Evolutionary conservation across 257 asterid species (phyloP).

Genomic region (Ilex aquifolium): DNA sequence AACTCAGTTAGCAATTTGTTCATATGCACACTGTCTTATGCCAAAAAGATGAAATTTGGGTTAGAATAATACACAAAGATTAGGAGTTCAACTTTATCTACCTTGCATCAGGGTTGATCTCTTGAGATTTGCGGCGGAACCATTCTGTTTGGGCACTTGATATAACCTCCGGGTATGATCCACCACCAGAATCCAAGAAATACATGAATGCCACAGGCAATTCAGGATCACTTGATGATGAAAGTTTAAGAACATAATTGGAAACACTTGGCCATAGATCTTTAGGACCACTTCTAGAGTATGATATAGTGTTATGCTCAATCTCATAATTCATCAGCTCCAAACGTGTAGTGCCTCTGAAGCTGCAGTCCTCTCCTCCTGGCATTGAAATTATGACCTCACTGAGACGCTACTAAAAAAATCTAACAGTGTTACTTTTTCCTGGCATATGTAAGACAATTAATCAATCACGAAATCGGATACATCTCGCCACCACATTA

Average conservation of each 20-base stretch:
- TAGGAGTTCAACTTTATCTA: conserved; percentile 12
- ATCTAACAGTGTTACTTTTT: too few relatives aligned
- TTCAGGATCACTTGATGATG: conserved; percentile 33
- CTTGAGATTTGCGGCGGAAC: conserved; percentile 49
- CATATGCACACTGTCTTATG: too few relatives aligned
- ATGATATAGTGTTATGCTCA: conserved; percentile 34
- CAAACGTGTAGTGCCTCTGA: conserved; percentile 71
- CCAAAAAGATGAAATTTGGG: too few relatives aligned
- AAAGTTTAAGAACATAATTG: conserved; percentile 55
- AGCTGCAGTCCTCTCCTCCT: conserved; percentile 51
- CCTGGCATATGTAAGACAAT: too few relatives aligned
- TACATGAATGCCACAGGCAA: conserved; percentile 53
- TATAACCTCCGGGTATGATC: conserved; percentile 79
- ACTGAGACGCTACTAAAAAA: neutral
- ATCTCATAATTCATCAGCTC: conserved; percentile 53
- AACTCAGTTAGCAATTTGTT: too few relatives aligned
- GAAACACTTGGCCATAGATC: conserved; percentile 82
- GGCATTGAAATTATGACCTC: conserved; percentile 8
- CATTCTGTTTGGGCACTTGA: conserved; percentile 73
- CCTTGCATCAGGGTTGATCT: conserved; percentile 69
- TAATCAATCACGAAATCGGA: too few relatives aligned
- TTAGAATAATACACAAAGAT: neutral
- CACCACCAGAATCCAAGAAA: conserved; percentile 93
- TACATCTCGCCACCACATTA: too few relatives aligned
- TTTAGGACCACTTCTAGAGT: conserved; percentile 51